Base-by-base conservation (phyloP, 1,139 yeast species). In the Geotrichum carabidarum region DNA sequence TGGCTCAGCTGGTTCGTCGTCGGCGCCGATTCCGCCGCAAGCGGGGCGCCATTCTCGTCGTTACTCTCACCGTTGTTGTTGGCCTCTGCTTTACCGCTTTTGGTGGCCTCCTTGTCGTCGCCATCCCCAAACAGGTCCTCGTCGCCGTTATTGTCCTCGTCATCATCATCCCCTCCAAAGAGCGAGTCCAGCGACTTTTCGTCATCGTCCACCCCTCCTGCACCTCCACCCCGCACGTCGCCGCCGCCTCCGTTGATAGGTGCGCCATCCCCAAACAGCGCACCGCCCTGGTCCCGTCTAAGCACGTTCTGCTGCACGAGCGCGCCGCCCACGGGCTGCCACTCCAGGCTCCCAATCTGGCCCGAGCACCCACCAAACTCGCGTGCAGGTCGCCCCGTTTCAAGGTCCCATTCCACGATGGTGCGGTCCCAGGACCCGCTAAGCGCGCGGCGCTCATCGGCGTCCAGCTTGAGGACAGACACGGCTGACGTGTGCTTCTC, bases 371-470 rank as follows among this genome's bases (percentile, higher is more conserved):
- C 71, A 7, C 54, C 64, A 63, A 76, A 87, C 34, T 74, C 63
- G 17, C 73, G 64, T 1, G 76, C 65, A 34, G 78, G 71, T 45
- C 76, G 74, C 1, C 98, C 97, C 0, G 86, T 80, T 60, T 86
- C 78, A 52, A 94, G 73, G 70, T 93, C 99, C 97, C 98, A 91
- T 61, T 84, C 80, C 27, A 84, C 73, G 2, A 72, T 63, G 2
- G 66, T 64, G 66, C 82, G 84, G 71, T 93, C 99, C 95, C 98
- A 93, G 5, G 94, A 81, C 0, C 97, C 99, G 44, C 94, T 84
- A 5, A 93, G 67, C 41, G 90, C 80, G 50, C 74, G 70, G 46
- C 78, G 77, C 58, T 87, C 90, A 43, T 75, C 76, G 40, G 77
- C 74, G 65, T 84, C 85, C 57, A 93, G 74, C 57, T 76, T 75